These are phyloP conservation scores for Trametes punicea DNA, from an alignment of 768 basidiomycete genomes.

Conservation along the genomic window DNA sequence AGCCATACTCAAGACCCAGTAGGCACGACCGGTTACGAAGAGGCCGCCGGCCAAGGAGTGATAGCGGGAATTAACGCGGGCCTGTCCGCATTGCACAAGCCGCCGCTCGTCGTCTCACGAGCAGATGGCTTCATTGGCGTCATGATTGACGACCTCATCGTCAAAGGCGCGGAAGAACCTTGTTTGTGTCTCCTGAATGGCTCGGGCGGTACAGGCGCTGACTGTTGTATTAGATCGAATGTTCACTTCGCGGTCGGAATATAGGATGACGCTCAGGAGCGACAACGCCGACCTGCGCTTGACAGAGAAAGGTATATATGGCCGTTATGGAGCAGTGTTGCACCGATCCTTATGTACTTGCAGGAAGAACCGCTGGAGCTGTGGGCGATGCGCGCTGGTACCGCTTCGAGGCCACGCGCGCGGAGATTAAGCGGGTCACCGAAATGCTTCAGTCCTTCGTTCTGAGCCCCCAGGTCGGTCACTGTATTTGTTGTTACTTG, in stretches of 20 bases:
- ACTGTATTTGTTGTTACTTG: too few species aligned
- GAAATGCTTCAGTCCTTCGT: slow-evolving; percentile 33
- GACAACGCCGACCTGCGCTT: slow-evolving; percentile 87
- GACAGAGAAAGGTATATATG: slow-evolving; percentile 61
- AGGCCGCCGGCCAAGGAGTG: slow-evolving; percentile 89
- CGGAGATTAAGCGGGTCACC: slow-evolving; percentile 34
- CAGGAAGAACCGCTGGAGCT: slow-evolving; percentile 41
- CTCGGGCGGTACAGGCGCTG: background rate
- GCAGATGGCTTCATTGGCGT: slow-evolving; percentile 87
- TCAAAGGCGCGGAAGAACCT: slow-evolving; percentile 88
- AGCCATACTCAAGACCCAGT: slow-evolving; percentile 18
- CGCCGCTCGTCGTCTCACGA: slow-evolving; percentile 66
- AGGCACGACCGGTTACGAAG: slow-evolving; percentile 93
- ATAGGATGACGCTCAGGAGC: slow-evolving; percentile 80
- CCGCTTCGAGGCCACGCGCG: slow-evolving; percentile 32
- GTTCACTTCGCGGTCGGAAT: slow-evolving; percentile 91
- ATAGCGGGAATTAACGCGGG: slow-evolving; percentile 89
- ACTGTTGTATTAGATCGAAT: slow-evolving; percentile 62
- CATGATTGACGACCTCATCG: slow-evolving; percentile 88
- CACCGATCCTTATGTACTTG: background rate
- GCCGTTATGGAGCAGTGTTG: background rate
- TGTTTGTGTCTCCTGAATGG: slow-evolving; percentile 46
- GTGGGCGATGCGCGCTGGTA: slow-evolving; percentile 44
- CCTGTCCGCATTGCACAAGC: slow-evolving; percentile 51
- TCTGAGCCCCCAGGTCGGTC: slow-evolving; percentile 42